Percentiles rank a stretch among this genome's conserved stretches.
Evolutionary conservation across 1,139 yeast genomes (phyloP).

Genomic region (Zygosaccharomyces sapae): DNA sequence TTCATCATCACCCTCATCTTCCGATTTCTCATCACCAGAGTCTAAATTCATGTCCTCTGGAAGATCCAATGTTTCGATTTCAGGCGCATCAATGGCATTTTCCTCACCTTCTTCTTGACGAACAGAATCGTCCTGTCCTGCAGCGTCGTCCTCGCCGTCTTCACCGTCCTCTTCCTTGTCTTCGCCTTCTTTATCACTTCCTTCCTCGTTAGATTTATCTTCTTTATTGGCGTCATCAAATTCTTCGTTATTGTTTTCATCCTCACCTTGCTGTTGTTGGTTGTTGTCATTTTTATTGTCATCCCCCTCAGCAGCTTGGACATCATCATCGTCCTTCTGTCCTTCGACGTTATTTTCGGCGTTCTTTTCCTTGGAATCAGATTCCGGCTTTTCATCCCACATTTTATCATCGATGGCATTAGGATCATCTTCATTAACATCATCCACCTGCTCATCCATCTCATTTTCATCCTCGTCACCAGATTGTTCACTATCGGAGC

Average conservation of each 20-base stretch:
- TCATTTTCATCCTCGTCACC: constrained; percentile 54
- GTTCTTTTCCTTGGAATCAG: constrained; percentile 66
- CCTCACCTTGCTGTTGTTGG: constrained; percentile 21
- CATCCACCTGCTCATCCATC: constrained; percentile 85
- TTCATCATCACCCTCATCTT: constrained; percentile 42
- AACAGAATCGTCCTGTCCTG: constrained; percentile 76
- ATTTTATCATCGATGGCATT: constrained; percentile 95
- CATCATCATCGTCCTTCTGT: constrained; percentile 50
- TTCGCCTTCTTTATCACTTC: constrained; percentile 46
- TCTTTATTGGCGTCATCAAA: constrained; percentile 36
- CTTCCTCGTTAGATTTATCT: constrained; percentile 42
- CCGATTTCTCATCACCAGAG: constrained; percentile 56
- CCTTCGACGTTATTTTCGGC: constrained; percentile 64
- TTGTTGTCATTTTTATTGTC: constrained; percentile 37
- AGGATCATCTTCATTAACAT: constrained; percentile 85
- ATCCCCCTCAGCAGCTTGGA: constrained; percentile 60
- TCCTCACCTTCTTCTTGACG: constrained; percentile 68
- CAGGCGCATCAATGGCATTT: constrained; percentile 69
- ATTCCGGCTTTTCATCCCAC: constrained; percentile 95
- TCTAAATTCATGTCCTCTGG: constrained; percentile 87
- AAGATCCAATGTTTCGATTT: constrained; percentile 72
- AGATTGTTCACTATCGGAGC: constrained; percentile 55
- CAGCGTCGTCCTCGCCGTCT: constrained; percentile 64
- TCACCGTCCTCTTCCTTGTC: constrained; percentile 63
- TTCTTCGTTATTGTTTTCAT: constrained; percentile 29